Base-by-base conservation (phyloP, 140 eudicot species). In the Stevia rebaudiana region DNA sequence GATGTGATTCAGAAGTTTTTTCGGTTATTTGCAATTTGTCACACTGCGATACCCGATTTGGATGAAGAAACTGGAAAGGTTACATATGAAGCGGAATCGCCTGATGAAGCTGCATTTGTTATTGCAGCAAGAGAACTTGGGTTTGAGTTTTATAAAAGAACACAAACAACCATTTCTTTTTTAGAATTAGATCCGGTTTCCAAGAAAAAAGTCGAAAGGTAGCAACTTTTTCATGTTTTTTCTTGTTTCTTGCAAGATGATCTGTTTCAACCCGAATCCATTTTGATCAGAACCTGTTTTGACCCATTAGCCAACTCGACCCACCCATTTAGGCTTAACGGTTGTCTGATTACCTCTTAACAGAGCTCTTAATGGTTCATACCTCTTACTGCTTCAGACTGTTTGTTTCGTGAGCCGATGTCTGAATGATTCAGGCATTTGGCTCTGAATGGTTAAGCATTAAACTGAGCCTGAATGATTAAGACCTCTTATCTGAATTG, bases 31-130 rank as follows among this genome's bases (percentile, higher is more conserved):
- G 95, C 98, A 9, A 73, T 91, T n/a, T 91, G 98, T 71, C 98
- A 91, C 61, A 91, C 98, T 1, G 98, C 87, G 21, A 87, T 91
- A 48, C 98, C 98, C 3, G 98, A 91, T 46, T 67, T 87, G 21
- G 91, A 87, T 73, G 95, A 87, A 82, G 87, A 77, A 2, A 80
- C 85, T 0, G 95, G 91, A 18, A 84, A 72, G 47, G 72, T 87
- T 44, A 69, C 85, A 0, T 91, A 91, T 68, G 98, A 91, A 82
- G 98, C 96, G 15, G 98, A 91, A 48, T 91, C 98, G 13, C 98
- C 98, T 11, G 98, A 91, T 59, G 98, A 91, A 71, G 98, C 98
- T 63, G 94, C 98, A 35, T 91, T 91, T 47, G 96, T 91, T 35
- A 83, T 91, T 31, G 96, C 98, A 4, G 98, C 98, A 6, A 58